Percentiles rank a stretch among this genome's conserved stretches.
phyloP scores from a whole-genome alignment of 1,139 yeast genomes.

The Meyerozyma sp. region DNA sequence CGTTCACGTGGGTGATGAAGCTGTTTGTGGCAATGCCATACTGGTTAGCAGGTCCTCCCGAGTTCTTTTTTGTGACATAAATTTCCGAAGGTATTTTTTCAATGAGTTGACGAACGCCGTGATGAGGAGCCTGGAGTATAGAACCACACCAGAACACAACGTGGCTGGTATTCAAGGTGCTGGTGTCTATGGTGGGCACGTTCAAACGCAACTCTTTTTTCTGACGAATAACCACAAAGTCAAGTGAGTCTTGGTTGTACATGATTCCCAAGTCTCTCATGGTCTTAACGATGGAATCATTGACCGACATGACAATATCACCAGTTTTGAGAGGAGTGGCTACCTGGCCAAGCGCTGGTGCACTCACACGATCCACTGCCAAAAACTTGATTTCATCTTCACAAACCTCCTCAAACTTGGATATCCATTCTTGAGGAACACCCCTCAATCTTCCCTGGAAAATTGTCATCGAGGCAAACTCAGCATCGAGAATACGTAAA shows the following conservation, averaged over 20 bases:
- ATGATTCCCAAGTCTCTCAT: conserved; percentile 63
- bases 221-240: conserved; percentile 53
- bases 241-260: conserved; percentile 38
- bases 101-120: conserved; percentile 59
- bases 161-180: conserved; percentile 56
- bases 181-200: conserved; percentile 60
- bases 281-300: conserved; percentile 58
- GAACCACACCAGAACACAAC: conserved; percentile 82
- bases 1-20: conserved; percentile 87
- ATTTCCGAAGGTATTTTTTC: conserved; percentile 76
- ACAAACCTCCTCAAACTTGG: conserved; percentile 52
- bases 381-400: conserved; percentile 69
- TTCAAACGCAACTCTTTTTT: conserved; percentile 51
- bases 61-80: conserved; percentile 64
- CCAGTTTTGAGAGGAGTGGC: conserved; percentile 44
- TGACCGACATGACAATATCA: conserved; percentile 69
- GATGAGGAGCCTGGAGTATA: conserved; percentile 48
- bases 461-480: conserved; percentile 63
- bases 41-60: conserved; percentile 84
- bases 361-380: conserved; percentile 65
- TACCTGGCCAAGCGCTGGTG: conserved; percentile 27
- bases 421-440: conserved; percentile 80
- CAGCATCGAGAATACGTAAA: conserved; percentile 70
- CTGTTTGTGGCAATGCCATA: conserved; percentile 77
- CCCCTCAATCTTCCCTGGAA: conserved; percentile 81